Conservation (phyloP, 164 flowering plant genomes). For the Hamamelis virginiana region DNA sequence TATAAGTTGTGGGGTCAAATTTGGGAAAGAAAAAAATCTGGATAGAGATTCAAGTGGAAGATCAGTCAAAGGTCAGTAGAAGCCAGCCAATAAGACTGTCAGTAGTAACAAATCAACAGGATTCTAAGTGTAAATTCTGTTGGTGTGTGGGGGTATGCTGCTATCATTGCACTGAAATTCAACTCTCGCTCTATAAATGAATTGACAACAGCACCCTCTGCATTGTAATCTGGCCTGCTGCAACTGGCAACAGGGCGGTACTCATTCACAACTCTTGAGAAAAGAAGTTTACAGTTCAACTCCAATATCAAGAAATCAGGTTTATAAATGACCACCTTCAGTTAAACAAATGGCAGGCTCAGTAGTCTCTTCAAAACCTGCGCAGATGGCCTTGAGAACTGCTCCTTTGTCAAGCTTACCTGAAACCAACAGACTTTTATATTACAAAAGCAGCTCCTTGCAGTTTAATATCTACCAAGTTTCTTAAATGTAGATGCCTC, state of each 20-base stretch:
- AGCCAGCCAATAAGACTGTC: background rate
- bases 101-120: background rate
- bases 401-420: slow-evolving; percentile 91
- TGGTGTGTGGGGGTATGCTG: background rate
- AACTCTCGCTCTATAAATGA: background rate
- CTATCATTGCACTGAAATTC: background rate
- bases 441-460: background rate
- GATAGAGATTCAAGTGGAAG: background rate
- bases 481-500: background rate
- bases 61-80: background rate
- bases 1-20: background rate
- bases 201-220: background rate
- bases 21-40: background rate
- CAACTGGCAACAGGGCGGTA: background rate
- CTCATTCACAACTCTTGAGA: background rate
- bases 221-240: background rate
- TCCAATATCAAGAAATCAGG: background rate
- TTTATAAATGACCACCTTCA: slow-evolving; percentile 45
- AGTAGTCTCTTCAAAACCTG: slow-evolving; percentile 92
- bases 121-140: background rate
- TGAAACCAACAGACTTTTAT: slow-evolving; percentile 25
- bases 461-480: background rate
- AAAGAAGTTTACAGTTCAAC: background rate
- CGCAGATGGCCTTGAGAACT: slow-evolving; percentile 91
- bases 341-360: slow-evolving; percentile 87